Evolutionary conservation across 2,329 filamentous ascomycete species (phyloP).

Genomic region (Cytospora mali): DNA sequence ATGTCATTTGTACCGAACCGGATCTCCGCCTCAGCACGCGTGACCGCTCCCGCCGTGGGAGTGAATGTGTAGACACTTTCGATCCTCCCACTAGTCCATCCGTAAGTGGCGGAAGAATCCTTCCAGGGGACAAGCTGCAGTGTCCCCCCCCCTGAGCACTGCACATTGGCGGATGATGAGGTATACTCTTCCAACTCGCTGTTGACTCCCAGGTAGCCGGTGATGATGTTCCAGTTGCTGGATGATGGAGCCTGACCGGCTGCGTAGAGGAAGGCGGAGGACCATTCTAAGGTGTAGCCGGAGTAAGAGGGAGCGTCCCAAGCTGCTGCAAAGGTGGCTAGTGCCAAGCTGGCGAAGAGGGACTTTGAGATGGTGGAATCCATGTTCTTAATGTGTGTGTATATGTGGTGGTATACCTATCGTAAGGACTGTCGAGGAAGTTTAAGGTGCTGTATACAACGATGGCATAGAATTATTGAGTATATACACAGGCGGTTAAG

Average conservation of each 20-base stretch:
- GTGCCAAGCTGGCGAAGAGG: slow-evolving; percentile 10
- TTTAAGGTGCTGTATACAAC: background rate
- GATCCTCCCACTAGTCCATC: slow-evolving; percentile 55
- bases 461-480: background rate
- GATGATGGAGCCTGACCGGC: slow-evolving; percentile 42
- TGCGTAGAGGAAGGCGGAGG: slow-evolving; percentile 48
- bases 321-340: slow-evolving; percentile 38
- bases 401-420: too few species aligned
- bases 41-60: slow-evolving; percentile 43
- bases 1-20: slow-evolving; percentile 46
- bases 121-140: slow-evolving; percentile 54
- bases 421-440: too few species aligned
- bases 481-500: background rate
- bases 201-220: slow-evolving; percentile 49
- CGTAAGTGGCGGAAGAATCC: slow-evolving; percentile 36
- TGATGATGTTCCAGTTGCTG: slow-evolving; percentile 50
- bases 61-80: slow-evolving; percentile 52
- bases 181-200: slow-evolving; percentile 53
- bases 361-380: background rate
- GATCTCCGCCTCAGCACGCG: slow-evolving; percentile 48
- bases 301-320: slow-evolving; percentile 42
- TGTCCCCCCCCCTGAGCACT: slow-evolving; percentile 53
- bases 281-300: slow-evolving; percentile 49
- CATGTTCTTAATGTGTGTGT: background rate
- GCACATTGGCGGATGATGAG: slow-evolving; percentile 47